Evolutionary conservation across 2,329 filamentous ascomycete genomes (phyloP), one percentile per base, ranked within the genome.

Genomic region (Pseudonectria foliicola): DNA sequence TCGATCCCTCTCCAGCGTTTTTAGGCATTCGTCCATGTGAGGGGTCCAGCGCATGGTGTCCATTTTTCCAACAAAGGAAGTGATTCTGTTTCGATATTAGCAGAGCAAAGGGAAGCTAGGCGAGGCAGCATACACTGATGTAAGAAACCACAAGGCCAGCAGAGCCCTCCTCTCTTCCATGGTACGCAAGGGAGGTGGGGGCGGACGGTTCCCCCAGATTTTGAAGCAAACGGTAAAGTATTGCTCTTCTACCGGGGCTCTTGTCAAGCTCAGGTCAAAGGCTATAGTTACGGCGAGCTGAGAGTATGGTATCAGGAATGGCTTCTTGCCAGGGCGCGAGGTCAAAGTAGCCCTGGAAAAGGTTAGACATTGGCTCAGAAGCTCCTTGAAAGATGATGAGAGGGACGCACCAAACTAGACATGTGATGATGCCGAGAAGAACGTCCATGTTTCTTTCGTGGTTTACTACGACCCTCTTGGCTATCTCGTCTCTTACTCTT

Each of bases 11-110:
- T 61, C 56, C 0, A 82, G 55, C 2, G 63, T 43, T 4, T 62
- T 53, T 1, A 80, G 56, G 25, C 67, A 73, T 25, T 79, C 73
- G 21, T 78, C 74, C 61, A 81, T 68, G 33, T 77, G 67, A 2
- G 67, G 45, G 1, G 68, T 77, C 77, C 77, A 82, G 3, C 60
- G 62, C 31, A 80, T 57, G 2, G 64, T 48, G 34, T 78, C 73
- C 32, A 66, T 61, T 29, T 66, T 66, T 15, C 64, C 65, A 11
- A 73, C 56, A 34, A 60, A 67, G 3, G 50, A 57, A 31, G 59
- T 52, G 37, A 54, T 53, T 38, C 59, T 65, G 35, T 5, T 8
- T 3, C 8, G 18, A 27, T 2, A 33, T 53, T 8, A 53, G 38
- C 10, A 10, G 34, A 10, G 3, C 6, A 6, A 13, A 7, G 6